Evolutionary conservation across 306 rosid genomes (phyloP), one percentile per base, ranked within the genome.

Genomic region (Vigna angularis): DNA sequence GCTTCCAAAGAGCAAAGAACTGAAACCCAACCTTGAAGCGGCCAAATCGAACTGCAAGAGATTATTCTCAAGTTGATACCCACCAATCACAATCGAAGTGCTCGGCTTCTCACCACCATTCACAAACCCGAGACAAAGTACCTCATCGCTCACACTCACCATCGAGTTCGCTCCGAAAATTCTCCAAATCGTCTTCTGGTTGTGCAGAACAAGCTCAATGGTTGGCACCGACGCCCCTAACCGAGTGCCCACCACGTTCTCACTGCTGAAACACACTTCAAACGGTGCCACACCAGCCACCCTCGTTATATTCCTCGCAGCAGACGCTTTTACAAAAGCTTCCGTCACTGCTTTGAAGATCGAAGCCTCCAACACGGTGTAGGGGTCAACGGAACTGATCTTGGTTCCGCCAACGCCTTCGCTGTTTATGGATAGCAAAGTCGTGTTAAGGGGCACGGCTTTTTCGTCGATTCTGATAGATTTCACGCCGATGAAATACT

Each of bases 341-440:
- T 73, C 50, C 0, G 88, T 86, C 34, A 93, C 61, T 0, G 96
- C 91, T 52, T 81, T 85, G 85, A 56, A 88, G 6, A 93, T 88
- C 0, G 93, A 88, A 4, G 51, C 79, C 57, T 91, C 90, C 18
- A 93, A 66, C 14, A 86, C 88, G 0, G 92, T 87, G 92, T 91
- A 90, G 8, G 92, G 90, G 22, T 87, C 58, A 32, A 90, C 90
- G 0, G 93, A 86, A 77, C 98, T 93, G 10, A 93, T 85, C 82
- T 90, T 91, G 1, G 97, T 87, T 34, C 98, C 98, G 0, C 97
- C 97, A 12, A 67, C 5, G 7, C 97, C 98, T 6, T 86, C 6
- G 0, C 16, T 1, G 26, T 90, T 53, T 24, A 88, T 83, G 20
- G 86, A 57, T 42, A 91, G 70, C 72, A 91, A n/a, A 4, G 71